These are phyloP conservation scores for Globisporangium ultimum DNA, from an alignment of 352 stramenopile genomes.

Conservation along the genomic window DNA sequence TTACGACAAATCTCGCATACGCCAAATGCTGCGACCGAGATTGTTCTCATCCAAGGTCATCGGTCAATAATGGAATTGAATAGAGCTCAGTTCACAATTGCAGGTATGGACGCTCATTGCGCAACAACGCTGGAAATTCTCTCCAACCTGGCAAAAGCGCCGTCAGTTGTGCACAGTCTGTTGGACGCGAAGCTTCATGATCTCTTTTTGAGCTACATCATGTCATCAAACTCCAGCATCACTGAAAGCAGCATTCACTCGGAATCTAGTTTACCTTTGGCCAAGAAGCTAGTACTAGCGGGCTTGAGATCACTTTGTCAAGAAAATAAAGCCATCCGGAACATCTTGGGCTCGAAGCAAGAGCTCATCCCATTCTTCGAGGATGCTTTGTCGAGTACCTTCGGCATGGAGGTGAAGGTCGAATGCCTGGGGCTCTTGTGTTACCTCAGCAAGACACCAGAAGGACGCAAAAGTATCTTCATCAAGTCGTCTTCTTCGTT, in stretches of 20 bases:
- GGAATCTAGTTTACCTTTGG: conserved; percentile 2
- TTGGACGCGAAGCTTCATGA: conserved; percentile 41
- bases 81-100: conserved; percentile 16
- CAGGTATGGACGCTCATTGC: conserved; percentile 8
- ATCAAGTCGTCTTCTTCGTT: conserved; percentile 14
- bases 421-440: conserved; percentile 17
- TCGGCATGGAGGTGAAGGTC: not conserved
- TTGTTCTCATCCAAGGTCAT: conserved; percentile 41
- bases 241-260: conserved; percentile 1
- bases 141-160: conserved; percentile 30
- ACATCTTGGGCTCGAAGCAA: conserved; percentile 21
- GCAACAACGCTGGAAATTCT: conserved; percentile 43
- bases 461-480: conserved; percentile 24
- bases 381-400: not conserved
- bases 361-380: conserved; percentile 14
- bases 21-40: conserved; percentile 22
- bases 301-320: conserved; percentile 41
- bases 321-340: conserved; percentile 25
- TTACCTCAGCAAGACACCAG: conserved; percentile 23
- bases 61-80: conserved; percentile 39
- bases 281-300: conserved; percentile 20
- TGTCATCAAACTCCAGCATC: not conserved
- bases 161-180: conserved; percentile 22
- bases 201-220: conserved; percentile 39
- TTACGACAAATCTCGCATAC: conserved; percentile 38